Base-by-base conservation (phyloP, 169 alveolate species). In the Plasmodium billcollinsi region DNA sequence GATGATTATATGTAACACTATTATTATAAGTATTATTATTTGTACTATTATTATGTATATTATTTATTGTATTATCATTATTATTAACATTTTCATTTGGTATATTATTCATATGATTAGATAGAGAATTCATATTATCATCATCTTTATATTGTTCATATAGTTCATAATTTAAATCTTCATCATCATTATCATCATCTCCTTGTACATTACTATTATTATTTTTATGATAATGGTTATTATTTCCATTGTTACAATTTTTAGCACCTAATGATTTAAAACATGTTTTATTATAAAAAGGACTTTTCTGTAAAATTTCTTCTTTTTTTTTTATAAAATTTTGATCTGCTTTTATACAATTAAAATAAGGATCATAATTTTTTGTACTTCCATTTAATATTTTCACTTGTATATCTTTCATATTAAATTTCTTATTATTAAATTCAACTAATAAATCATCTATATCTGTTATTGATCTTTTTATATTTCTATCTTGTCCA, bases 401-500 rank as follows among this genome's bases (percentile, higher is more conserved):
- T 47, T 76, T 76, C 29, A 76, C 89, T 56, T 65, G 26, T 24
- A 76, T 76, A 70, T 76, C 89, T 49, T 76, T 76, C 43, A 76
- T 49, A 15, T 76, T 76, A 56, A 76, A 76, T 52, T 76, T 7
- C n/a, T 65, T 76, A 20, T 76, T 76, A 26, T 76, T 76, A 49
- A 76, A 76, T 20, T 76, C 89, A 26, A 76, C 66, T 56, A 63
- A 24, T 15, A 76, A 63, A 49, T 76, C 89, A 43, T 66, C 89
- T 47, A 63, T 63, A 20, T 66, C 75, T 8, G 49, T 76, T 26
- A 76, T 2, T 7, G 0, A 15, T 63, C 69, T 66, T 11, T 76
- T 76, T 49, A 61, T 58, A 21, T 21, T 56, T 2, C 12, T 47
- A 45, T 63, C 18, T 15, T 33, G 43, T 2, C 39, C 18, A 74